Evolutionary conservation across 108 stramenopile genomes (phyloP).

Genomic region (Fragilariopsis cylindrus): DNA sequence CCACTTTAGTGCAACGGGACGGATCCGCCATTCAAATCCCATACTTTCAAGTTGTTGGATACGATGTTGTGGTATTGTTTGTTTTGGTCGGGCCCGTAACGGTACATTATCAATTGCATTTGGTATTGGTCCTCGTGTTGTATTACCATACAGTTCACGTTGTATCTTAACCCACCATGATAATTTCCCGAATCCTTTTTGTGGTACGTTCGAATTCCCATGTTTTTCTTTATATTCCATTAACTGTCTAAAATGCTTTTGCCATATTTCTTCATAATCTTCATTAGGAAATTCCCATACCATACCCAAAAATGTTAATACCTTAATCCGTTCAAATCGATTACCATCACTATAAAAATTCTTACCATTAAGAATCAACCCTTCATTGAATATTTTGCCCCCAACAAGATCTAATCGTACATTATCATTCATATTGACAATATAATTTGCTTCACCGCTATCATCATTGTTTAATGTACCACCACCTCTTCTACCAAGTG

Average conservation of each 20-base stretch:
- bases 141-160: constrained; percentile 17
- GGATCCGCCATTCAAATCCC: constrained; percentile 19
- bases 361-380: background rate
- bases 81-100: background rate
- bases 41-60: constrained; percentile 14
- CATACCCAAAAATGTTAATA: constrained; percentile 9
- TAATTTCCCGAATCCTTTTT: constrained; percentile 19
- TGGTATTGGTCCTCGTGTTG: background rate
- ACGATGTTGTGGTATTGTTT: constrained; percentile 10
- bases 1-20: constrained; percentile 20
- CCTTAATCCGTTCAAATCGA: constrained; percentile 18
- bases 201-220: constrained; percentile 21
- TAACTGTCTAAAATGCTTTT: constrained; percentile 65
- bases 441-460: no score
- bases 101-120: background rate
- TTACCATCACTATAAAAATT: background rate
- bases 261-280: constrained; percentile 46
- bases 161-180: constrained; percentile 24
- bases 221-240: constrained; percentile 54
- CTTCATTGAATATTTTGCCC: background rate
- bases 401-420: background rate
- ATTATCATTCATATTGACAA: background rate
- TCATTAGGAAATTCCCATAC: constrained; percentile 25
- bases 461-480: no score
- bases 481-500: background rate